phyloP scores from a whole-genome alignment of 345 rosid genomes.

The Melastoma malabathricum region DNA sequence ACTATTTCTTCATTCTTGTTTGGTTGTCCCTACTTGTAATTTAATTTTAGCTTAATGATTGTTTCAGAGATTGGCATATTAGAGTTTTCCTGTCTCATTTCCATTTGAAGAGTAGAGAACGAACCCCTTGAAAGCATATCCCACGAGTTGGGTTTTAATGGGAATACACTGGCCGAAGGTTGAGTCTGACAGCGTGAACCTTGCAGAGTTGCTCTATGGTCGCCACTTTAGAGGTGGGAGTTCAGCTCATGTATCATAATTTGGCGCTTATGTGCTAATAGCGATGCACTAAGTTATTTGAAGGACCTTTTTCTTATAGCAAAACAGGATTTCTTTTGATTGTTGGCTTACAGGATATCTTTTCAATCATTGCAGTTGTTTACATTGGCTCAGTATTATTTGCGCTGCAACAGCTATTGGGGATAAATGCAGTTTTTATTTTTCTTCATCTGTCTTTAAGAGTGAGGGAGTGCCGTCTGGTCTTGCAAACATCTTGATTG shows the following conservation, averaged over 20 bases:
- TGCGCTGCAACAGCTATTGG: slow-evolving; percentile 99
- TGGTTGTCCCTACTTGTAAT: slow-evolving; percentile 26
- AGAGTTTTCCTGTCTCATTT: slow-evolving; percentile 1
- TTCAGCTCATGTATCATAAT: slow-evolving; percentile 8
- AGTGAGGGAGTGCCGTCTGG: slow-evolving; percentile 84
- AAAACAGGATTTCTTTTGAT: not conserved
- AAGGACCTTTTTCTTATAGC: no score
- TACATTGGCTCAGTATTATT: slow-evolving; percentile 99
- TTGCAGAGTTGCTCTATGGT: slow-evolving; percentile 61
- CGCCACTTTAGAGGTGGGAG: slow-evolving; percentile 75
- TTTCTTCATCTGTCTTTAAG: slow-evolving; percentile 95
- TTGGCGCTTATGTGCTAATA: slow-evolving; percentile 4
- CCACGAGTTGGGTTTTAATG: slow-evolving; percentile 72
- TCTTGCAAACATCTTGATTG: slow-evolving; percentile 60
- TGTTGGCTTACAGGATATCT: slow-evolving; percentile 37
- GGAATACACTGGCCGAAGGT: slow-evolving; percentile 93
- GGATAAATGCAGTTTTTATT: slow-evolving; percentile 97
- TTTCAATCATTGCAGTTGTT: slow-evolving; percentile 96
- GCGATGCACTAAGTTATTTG: no score
- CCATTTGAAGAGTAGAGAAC: slow-evolving; percentile 60
- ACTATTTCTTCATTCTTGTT: slow-evolving; percentile 70
- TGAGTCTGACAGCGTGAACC: slow-evolving; percentile 40
- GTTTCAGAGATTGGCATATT: not conserved
- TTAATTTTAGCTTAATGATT: slow-evolving; percentile 2
- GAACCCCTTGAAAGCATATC: slow-evolving; percentile 95